These are phyloP conservation scores for Lotus japonicus DNA, from an alignment of 306 rosid genomes.

Conservation along the genomic window DNA sequence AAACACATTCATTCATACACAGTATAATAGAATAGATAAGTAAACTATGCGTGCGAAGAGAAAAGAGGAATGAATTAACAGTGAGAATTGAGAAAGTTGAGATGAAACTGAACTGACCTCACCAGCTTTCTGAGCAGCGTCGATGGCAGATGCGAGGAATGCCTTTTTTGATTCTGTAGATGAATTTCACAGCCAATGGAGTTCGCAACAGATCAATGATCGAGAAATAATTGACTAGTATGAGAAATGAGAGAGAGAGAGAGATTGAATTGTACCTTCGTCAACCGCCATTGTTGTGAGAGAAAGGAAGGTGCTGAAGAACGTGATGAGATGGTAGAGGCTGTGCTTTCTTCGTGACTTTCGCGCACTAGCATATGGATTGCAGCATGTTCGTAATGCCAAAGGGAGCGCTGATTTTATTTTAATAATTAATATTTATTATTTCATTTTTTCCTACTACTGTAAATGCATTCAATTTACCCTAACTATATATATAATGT, in stretches of 20 bases:
- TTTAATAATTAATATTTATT: neutral
- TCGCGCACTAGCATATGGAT: neutral
- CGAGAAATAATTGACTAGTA: neutral
- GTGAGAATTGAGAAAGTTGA: no score
- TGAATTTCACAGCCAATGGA: neutral
- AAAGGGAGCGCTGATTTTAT: no score
- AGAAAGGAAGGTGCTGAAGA: neutral
- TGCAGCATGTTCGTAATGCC: neutral
- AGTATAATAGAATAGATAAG: neutral
- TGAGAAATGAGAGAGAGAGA: neutral
- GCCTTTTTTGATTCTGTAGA: slow-evolving; percentile 48
- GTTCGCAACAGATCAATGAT: neutral
- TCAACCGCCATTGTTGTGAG: slow-evolving; percentile 42
- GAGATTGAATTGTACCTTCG: slow-evolving; percentile 30
- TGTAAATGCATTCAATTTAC: neutral
- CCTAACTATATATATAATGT: neutral
- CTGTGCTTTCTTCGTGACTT: slow-evolving; percentile 6
- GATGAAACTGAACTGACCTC: slow-evolving; percentile 39
- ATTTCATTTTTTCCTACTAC: neutral
- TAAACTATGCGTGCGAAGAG: neutral
- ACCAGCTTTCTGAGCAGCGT: slow-evolving; percentile 79
- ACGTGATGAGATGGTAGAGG: neutral
- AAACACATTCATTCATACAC: neutral
- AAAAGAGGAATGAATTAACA: neutral
- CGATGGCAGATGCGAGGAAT: slow-evolving; percentile 69